These are phyloP conservation scores for Gymnopus androsaceus DNA, from an alignment of 1,284 basidiomycete species.

Conservation along the genomic window DNA sequence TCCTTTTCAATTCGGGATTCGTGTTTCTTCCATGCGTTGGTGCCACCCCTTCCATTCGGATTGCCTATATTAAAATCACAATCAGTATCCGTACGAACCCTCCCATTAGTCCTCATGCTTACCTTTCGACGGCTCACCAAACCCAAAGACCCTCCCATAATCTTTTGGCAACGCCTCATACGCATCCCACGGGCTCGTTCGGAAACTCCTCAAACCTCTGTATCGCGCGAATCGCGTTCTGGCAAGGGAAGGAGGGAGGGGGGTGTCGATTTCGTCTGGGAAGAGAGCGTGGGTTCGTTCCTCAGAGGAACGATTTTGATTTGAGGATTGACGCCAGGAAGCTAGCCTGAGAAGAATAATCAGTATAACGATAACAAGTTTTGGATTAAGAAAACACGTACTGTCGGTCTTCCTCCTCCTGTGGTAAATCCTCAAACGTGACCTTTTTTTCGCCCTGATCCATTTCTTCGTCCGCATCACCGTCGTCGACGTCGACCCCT, in stretches of 20 bases:
- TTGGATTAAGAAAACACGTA: slow-evolving; percentile 46
- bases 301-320: slow-evolving; percentile 51
- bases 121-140: slow-evolving; percentile 89
- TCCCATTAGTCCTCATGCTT: slow-evolving; percentile 85
- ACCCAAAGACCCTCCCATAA: slow-evolving; percentile 95
- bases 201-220: slow-evolving; percentile 89
- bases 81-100: slow-evolving; percentile 81
- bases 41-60: too few relatives aligned
- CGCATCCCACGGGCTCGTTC: slow-evolving; percentile 96
- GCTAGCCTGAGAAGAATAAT: slow-evolving; percentile 1
- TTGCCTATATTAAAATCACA: not conserved
- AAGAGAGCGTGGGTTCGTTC: slow-evolving; percentile 84
- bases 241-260: slow-evolving; percentile 84
- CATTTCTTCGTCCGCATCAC: slow-evolving; percentile 63
- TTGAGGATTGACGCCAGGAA: slow-evolving; percentile 67
- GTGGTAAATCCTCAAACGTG: slow-evolving; percentile 59
- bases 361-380: slow-evolving; percentile 6
- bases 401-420: slow-evolving; percentile 83
- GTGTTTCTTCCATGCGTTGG: too few relatives aligned
- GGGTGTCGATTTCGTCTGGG: slow-evolving; percentile 98
- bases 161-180: slow-evolving; percentile 95
- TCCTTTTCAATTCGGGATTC: too few relatives aligned
- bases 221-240: slow-evolving; percentile 90
- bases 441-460: slow-evolving; percentile 68
- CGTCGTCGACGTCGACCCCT: slow-evolving; percentile 19